Evolutionary conservation across 208 protist genomes (phyloP).

Genomic region (Lotmaria passim): DNA sequence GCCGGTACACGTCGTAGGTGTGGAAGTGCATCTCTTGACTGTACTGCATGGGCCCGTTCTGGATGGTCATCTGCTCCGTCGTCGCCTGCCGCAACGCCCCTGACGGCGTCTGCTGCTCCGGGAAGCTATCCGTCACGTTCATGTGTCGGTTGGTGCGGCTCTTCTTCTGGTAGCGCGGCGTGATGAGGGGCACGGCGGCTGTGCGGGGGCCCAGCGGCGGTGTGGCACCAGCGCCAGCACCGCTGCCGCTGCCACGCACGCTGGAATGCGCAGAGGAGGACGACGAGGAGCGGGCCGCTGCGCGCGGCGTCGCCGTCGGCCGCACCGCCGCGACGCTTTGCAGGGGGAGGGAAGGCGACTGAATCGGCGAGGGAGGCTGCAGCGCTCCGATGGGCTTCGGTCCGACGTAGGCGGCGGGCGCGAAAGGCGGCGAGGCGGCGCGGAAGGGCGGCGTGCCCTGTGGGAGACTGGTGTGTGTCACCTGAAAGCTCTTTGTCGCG

Average conservation of each 20-base stretch:
- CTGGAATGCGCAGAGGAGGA: conserved; percentile 21
- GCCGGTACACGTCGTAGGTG: conserved; percentile 85
- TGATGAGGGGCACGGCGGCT: conserved; percentile 75
- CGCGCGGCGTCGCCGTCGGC: not conserved
- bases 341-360: conserved; percentile 8
- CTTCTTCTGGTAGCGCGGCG: conserved; percentile 80
- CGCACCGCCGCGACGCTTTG: not conserved
- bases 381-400: not conserved
- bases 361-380: conserved; percentile 1
- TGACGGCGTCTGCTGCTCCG: conserved; percentile 39
- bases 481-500: conserved; percentile 23
- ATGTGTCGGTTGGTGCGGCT: conserved; percentile 57
- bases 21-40: conserved; percentile 80
- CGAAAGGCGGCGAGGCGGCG: conserved; percentile 9
- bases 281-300: conserved; percentile 4
- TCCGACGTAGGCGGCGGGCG: conserved; percentile 21
- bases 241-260: too few species aligned
- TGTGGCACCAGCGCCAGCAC: conserved; percentile 30
- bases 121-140: conserved; percentile 69
- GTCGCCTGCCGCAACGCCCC: conserved; percentile 59
- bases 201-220: conserved; percentile 43
- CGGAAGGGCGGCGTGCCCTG: conserved; percentile 22
- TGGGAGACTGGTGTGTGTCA: conserved; percentile 44
- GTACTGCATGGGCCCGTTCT: conserved; percentile 69
- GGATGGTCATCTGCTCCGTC: conserved; percentile 71